Evolutionary conservation across 179 eudicot genomes (phyloP), one percentile per base, ranked within the genome.

Genomic region (Beta corolliflora): DNA sequence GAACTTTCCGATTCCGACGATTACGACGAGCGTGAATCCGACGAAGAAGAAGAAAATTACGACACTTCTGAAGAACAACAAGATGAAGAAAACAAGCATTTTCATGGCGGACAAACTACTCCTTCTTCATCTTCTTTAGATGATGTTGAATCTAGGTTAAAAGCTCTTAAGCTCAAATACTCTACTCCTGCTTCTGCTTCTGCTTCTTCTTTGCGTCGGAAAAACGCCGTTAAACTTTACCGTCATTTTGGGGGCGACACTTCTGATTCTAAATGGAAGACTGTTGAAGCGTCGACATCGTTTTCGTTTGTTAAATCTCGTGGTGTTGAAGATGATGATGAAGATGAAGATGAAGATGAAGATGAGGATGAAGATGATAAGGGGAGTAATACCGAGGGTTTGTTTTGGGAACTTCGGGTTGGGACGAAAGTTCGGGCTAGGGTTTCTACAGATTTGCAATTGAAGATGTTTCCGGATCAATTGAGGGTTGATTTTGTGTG

Each of bases 221-320:
- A 78, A 25, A 91, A 91, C 19, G 87, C 90, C 1, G 94, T 90
- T 5, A 90, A 96, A 82, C 91, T 96, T 10, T 96, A 94, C 81
- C 91, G 88, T n/a, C 95, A 96, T 23, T 69, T 92, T 3, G 97
- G 97, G 7, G 99, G 99, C 4, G 89, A 89, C 63, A 89, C 98
- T 5, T 89, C 94, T 15, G 84, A 89, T 46, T 94, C 98, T 3
- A 96, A 90, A 80, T 96, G 99, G 99, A 67, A 67, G 53, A 81
- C 73, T 19, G 69, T 91, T 31, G 93, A 91, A 14, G 89, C 88
- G 74, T 75, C 88, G 44, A 83, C 93, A 29, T 79, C 66, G 3
- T 94, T 88, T 76, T 55, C 82, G 1, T 94, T 94, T 75, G 84
- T 89, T 5, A 91, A 90, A 41, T 63, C 75, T 16, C 81, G 78